Percentiles rank a stretch among this genome's conserved stretches.
These are phyloP conservation scores for Capsella rubella DNA, from an alignment of 441 rosid species.

Conservation along the genomic window DNA sequence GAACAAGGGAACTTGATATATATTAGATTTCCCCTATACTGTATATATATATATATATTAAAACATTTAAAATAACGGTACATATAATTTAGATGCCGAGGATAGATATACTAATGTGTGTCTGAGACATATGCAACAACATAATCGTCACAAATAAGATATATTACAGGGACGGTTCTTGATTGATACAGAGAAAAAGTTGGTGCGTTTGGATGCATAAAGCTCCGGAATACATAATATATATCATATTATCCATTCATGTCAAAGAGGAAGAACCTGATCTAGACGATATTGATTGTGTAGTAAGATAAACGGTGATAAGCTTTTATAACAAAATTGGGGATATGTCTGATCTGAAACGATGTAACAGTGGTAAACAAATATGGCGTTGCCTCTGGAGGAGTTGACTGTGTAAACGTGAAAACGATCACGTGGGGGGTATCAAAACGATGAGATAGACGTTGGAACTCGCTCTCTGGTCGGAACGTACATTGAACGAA, in stretches of 20 bases:
- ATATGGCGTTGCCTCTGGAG: conserved; percentile 11
- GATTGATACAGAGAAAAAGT: neutral
- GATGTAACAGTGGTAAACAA: neutral
- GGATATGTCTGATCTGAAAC: neutral
- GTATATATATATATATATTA: too few relatives aligned
- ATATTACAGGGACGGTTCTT: neutral
- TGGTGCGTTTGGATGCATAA: neutral
- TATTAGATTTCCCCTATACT: neutral
- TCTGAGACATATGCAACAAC: neutral
- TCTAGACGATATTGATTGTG: neutral
- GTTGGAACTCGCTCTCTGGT: conserved; percentile 41
- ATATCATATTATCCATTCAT: neutral
- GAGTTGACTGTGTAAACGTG: conserved; percentile 37
- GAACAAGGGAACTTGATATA: neutral
- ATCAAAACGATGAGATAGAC: conserved; percentile 45
- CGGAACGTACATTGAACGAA: conserved; percentile 39
- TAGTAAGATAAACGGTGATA: neutral
- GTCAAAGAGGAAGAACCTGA: neutral
- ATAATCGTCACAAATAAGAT: neutral
- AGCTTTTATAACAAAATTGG: neutral
- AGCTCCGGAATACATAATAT: neutral
- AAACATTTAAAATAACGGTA: too few relatives aligned
- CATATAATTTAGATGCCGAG: neutral
- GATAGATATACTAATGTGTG: neutral
- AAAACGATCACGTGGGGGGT: conserved; percentile 41